Base-by-base conservation (phyloP, 441 rosid genomes). In the Pelargonium myrrhifolium region DNA sequence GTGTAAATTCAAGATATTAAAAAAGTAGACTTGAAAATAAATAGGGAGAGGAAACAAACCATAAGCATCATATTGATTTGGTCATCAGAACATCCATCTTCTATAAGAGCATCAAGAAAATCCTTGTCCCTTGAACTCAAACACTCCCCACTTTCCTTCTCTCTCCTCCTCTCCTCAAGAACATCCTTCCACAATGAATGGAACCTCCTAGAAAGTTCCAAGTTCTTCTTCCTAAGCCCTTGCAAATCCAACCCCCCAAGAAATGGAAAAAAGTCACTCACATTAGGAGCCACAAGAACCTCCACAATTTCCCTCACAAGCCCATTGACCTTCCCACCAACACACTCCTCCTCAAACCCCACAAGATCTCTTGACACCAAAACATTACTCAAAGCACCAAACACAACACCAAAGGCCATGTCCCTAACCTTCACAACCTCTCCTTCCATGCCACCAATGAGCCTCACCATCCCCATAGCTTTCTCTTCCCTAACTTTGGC, bases 231-330 rank as follows among this genome's bases (percentile, higher is more conserved):
- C 31, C 60, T 70, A 24, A 79, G 64, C 22, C 82, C 76, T 69
- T 78, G 82, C 4, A 78, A 70, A 76, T 82, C 86, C 39, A 80
- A 51, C 17, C 72, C 45, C 6, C 77, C 68, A 21, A 82, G 63
- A 6, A 78, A 40, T 0, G 83, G 86, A 69, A 74, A 80, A 22
- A 69, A 62, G 40, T 79, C 86, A 4, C 82, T 79, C 2, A 82
- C 68, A 62, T 82, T 82, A 22, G 79, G 79, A 18, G 75, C 68
- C 17, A 71, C 59, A 64, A 72, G 74, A 63, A 77, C 28, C 65
- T 72, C 69, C 47, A 70, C 62, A 21, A 76, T 74, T 9, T 74
- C 70, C 12, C 71, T 64, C 14, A 79, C 49, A n/a, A 75, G 62
- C 6, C 24, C 59, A 53, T 65, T 70, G 69, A 78, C 60, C 39